Evolutionary conservation across 208 protist species (phyloP).

Genomic region (Acanthamoeba rhysodes): DNA sequence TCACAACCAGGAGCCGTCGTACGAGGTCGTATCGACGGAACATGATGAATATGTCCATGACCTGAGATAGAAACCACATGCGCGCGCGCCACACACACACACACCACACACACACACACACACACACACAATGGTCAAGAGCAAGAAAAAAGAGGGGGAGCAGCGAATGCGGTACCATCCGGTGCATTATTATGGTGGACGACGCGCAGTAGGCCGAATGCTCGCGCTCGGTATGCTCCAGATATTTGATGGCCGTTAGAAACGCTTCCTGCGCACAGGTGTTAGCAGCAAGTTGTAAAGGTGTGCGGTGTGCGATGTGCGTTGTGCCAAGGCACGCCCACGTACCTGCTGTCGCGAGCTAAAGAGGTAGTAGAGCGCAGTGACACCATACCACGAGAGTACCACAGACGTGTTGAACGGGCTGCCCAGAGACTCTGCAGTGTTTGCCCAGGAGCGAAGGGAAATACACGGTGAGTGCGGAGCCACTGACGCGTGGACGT

Average conservation of each 20-base stretch:
- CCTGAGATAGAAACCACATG: not conserved
- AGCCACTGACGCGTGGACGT: not conserved
- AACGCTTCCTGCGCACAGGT: not conserved
- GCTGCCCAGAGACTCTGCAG: not conserved
- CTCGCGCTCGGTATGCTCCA: not conserved
- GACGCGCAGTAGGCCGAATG: conserved; percentile 24
- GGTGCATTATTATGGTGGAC: not conserved
- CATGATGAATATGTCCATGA: not conserved
- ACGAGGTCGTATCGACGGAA: not conserved
- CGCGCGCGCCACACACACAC: too few relatives aligned
- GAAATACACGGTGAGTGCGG: not conserved
- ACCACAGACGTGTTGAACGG: not conserved
- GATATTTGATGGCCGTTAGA: not conserved
- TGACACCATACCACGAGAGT: not conserved
- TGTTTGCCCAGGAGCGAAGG: not conserved
- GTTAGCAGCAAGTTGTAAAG: too few relatives aligned
- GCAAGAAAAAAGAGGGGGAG: too few relatives aligned
- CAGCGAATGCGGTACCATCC: not conserved
- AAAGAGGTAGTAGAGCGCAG: not conserved
- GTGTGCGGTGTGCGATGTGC: too few relatives aligned
- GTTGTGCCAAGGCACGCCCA: not conserved
- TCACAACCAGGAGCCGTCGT: not conserved
- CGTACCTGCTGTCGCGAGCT: not conserved
- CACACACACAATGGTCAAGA: too few relatives aligned
- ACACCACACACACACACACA: too few relatives aligned